These are phyloP conservation scores for Teratosphaeria gauchensis DNA, from an alignment of 2,329 filamentous ascomycete species.

Conservation along the genomic window DNA sequence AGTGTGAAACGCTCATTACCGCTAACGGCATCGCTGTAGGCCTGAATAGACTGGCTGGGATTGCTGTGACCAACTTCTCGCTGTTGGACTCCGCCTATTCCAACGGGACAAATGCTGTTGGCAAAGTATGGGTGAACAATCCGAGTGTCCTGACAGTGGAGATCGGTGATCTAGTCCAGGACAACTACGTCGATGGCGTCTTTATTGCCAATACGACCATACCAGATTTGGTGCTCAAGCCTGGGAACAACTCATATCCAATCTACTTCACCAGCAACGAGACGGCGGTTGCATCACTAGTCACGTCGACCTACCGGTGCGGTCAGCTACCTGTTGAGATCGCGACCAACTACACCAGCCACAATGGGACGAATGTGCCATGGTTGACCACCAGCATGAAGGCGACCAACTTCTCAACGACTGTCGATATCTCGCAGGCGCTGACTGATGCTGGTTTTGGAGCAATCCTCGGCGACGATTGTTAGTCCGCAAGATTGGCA, in stretches of 20 bases:
- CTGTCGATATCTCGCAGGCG: neutral
- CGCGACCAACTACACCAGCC: neutral
- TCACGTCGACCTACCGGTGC: conserved; percentile 37
- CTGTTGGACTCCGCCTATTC: conserved; percentile 24
- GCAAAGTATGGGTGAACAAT: conserved; percentile 53
- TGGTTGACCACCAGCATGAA: neutral
- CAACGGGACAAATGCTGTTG: conserved; percentile 52
- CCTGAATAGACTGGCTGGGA: conserved; percentile 49
- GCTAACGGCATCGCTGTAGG: conserved; percentile 29
- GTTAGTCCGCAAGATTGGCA: neutral
- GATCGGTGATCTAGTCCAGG: conserved; percentile 56
- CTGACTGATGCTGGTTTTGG: conserved; percentile 1
- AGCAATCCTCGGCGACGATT: neutral
- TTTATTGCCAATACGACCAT: conserved; percentile 49
- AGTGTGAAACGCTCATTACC: neutral
- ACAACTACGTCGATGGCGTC: conserved; percentile 44
- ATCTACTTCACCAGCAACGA: conserved; percentile 49
- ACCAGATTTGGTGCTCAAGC: conserved; percentile 48
- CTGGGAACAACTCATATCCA: conserved; percentile 48
- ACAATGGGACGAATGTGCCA: neutral
- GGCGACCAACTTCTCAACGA: neutral
- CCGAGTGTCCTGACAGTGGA: conserved; percentile 54
- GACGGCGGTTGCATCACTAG: conserved; percentile 33
- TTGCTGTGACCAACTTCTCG: conserved; percentile 42
- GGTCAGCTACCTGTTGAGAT: conserved; percentile 38